Base-by-base conservation (phyloP, 768 basidiomycete species). In the Suillus lakei region DNA sequence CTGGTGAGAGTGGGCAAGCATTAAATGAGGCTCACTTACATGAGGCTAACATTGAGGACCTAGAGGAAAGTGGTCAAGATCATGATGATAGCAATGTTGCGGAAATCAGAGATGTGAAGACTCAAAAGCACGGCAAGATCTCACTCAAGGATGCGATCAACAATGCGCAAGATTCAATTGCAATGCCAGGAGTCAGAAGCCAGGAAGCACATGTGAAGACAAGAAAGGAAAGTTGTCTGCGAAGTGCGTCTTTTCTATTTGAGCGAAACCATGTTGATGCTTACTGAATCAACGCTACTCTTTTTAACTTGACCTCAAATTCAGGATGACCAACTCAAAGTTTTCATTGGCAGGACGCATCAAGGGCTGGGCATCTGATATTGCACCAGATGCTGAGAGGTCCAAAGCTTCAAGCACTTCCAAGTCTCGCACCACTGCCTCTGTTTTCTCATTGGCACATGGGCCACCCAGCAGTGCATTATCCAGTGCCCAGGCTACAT, bases 221-320 rank as follows among this genome's bases (percentile, higher is more conserved):
- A 50, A 50, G 48, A 50, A 50, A 50, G 48, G 26, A 50, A 28
- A 50, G 48, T 50, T 5, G 5, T 28, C 48, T 50, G 10, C 6
- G 3, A 50, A 13, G 48, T 50, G 15, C 1, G 26, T 50, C 41
- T 60, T 28, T 60, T 30, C 4, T 28, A 48, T 30, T 60, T 36
- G 18, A 39, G 39, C 21, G 18, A 30, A 48, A 48, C 26, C 36
- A 64, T 64, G 64, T 30, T 64, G 30, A 60, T 53, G 26, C 59
- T 64, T 44, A 64, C 64, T 60, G 64, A 61, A 60, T 36, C 59
- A 28, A 53, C 32, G 4, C 56, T 64, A 32, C 61, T 64, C 41
- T 64, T 64, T 28, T 64, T 41, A 48, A 60, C 21, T 41, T 64
- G 9, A 50, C 48, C 48, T 50, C 26, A 16, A 28, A 26, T 50